phyloP scores from a whole-genome alignment of 768 basidiomycete species.

The Boletellus emodensis region DNA sequence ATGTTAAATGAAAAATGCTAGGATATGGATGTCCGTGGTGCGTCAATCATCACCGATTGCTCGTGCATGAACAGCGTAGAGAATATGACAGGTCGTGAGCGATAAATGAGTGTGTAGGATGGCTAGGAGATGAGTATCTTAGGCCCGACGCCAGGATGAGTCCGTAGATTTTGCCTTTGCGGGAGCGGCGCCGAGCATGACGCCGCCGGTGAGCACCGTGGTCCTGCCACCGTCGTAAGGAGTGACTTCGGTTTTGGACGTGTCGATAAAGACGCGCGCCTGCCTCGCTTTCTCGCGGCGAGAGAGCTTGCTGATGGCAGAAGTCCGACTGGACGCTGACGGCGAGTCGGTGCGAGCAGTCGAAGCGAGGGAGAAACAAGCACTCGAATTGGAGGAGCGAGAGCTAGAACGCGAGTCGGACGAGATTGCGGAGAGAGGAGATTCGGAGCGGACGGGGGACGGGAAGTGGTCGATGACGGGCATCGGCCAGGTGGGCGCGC shows the following conservation, averaged over 20 bases:
- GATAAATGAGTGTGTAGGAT: constrained; percentile 22
- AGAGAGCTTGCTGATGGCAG: constrained; percentile 46
- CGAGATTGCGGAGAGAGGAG: constrained; percentile 56
- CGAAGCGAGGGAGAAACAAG: constrained; percentile 63
- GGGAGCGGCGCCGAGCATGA: constrained; percentile 69
- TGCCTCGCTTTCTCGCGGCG: constrained; percentile 68
- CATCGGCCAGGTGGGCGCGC: constrained; percentile 64
- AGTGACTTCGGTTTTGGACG: constrained; percentile 72
- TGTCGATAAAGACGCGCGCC: constrained; percentile 70
- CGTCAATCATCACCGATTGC: constrained; percentile 26
- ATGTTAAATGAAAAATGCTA: constrained; percentile 32
- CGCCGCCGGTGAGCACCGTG: constrained; percentile 81
- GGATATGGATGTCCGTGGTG: constrained; percentile 28
- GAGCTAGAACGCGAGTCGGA: constrained; percentile 49
- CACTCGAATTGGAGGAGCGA: constrained; percentile 68
- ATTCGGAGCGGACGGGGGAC: constrained; percentile 46
- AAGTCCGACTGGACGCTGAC: constrained; percentile 38
- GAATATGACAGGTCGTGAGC: constrained; percentile 18
- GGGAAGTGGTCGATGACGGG: constrained; percentile 63
- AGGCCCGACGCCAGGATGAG: constrained; percentile 60
- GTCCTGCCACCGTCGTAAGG: constrained; percentile 88
- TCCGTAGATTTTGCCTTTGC: constrained; percentile 29
- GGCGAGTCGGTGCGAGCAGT: constrained; percentile 52
- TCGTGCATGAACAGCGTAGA: constrained; percentile 24
- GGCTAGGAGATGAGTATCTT: constrained; percentile 17